A percentile compares a stretch with the other conserved stretches of the same genome.
phyloP scores from a whole-genome alignment of 2,329 filamentous ascomycete genomes.

The Didymella pomorum region DNA sequence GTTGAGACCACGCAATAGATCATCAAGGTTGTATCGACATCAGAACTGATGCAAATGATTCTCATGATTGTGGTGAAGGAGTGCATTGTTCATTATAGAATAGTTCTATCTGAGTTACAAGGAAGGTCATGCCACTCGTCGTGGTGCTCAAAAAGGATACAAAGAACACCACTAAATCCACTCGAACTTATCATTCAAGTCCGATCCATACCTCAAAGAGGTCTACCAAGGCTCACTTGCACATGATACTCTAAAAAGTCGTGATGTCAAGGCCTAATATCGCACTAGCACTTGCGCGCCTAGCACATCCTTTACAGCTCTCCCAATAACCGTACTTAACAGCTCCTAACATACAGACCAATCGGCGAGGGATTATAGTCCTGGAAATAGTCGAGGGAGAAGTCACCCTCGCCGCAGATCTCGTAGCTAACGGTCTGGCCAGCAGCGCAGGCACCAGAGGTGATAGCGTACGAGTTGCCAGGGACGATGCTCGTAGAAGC shows the following conservation, averaged over 20 bases:
- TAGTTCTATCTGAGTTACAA: conserved; percentile 6
- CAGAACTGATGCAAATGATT: too few relatives aligned
- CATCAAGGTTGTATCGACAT: too few relatives aligned
- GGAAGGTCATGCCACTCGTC: conserved; percentile 1
- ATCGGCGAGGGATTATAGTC: conserved; percentile 65
- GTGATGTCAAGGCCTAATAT: conserved; percentile 17
- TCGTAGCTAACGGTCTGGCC: conserved; percentile 62
- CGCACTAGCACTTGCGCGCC: not conserved
- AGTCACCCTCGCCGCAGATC: conserved; percentile 59
- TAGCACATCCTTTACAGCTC: conserved; percentile 28
- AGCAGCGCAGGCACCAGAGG: conserved; percentile 64
- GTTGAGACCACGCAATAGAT: too few relatives aligned
- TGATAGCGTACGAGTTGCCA: conserved; percentile 61
- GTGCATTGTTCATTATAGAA: conserved; percentile 7
- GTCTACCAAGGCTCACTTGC: conserved; percentile 16
- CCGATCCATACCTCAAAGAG: not conserved
- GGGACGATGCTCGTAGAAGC: conserved; percentile 57
- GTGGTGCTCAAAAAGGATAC: conserved; percentile 1
- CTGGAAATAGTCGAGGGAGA: conserved; percentile 68
- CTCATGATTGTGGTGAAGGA: not conserved
- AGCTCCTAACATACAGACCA: conserved; percentile 40
- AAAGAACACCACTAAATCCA: not conserved
- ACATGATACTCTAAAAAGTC: conserved; percentile 7
- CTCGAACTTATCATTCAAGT: not conserved
- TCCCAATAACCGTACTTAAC: too few relatives aligned